Percentiles rank a stretch among this genome's conserved stretches.
These are phyloP conservation scores for Excoecaria agallocha DNA, from an alignment of 345 rosid species.

Conservation along the genomic window DNA sequence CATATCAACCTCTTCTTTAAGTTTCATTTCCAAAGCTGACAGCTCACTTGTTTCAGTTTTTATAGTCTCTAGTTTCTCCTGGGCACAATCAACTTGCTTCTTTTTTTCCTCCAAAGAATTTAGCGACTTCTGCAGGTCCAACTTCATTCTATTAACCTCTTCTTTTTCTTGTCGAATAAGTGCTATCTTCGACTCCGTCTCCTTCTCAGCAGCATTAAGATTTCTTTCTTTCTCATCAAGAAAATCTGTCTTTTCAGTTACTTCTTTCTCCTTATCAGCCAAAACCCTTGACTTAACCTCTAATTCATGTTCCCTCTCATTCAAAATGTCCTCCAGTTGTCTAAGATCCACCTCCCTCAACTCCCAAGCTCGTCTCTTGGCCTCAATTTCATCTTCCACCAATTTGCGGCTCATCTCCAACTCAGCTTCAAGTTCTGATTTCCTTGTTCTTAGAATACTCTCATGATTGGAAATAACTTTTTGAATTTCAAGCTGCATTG, in stretches of 20 bases:
- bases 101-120: conserved; percentile 61
- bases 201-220: conserved; percentile 49
- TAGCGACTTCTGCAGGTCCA: conserved; percentile 62
- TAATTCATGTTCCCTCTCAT: conserved; percentile 80
- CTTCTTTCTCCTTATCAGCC: conserved; percentile 69
- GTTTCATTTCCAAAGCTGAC: conserved; percentile 71
- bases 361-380: conserved; percentile 88
- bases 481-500: conserved; percentile 58
- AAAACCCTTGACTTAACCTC: conserved; percentile 56
- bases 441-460: conserved; percentile 50
- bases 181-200: conserved; percentile 38
- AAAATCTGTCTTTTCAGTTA: conserved; percentile 42
- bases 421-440: conserved; percentile 73
- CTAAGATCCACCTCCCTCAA: conserved; percentile 77
- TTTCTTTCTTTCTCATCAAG: conserved; percentile 64
- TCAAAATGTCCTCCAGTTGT: conserved; percentile 59
- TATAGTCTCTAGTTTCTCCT: conserved; percentile 69
- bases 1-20: conserved; percentile 88
- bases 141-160: conserved; percentile 49
- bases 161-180: conserved; percentile 59
- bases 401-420: conserved; percentile 55
- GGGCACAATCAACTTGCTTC: conserved; percentile 60
- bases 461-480: conserved; percentile 66
- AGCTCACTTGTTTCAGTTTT: conserved; percentile 72
- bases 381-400: conserved; percentile 83